A percentile compares a stretch with the other conserved stretches of the same genome.
phyloP scores from a whole-genome alignment of 371 early-diverging fungal genomes.

The Capillidium rhysosporum region DNA sequence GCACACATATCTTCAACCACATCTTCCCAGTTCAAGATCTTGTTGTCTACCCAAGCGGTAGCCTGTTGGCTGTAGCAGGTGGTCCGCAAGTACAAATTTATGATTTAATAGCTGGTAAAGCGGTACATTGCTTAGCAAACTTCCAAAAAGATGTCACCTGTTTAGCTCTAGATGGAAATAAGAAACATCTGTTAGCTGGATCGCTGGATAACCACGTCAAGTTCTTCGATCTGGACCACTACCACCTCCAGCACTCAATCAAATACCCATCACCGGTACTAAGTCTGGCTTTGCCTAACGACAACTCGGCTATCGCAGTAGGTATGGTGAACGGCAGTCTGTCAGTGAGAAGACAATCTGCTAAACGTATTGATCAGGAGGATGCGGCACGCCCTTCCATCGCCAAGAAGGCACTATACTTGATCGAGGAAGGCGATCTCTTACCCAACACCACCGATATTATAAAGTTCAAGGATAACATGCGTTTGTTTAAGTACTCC shows the following conservation, averaged over 20 bases:
- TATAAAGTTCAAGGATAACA: conserved; percentile 35
- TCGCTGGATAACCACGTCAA: conserved; percentile 91
- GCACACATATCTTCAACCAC: conserved; percentile 63
- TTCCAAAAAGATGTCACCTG: conserved; percentile 90
- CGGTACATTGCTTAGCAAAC: conserved; percentile 51
- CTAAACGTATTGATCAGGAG: background rate
- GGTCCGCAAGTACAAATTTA: conserved; percentile 68
- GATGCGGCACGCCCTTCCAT: background rate
- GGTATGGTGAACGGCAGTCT: conserved; percentile 86
- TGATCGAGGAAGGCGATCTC: conserved; percentile 28
- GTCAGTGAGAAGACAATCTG: conserved; percentile 44
- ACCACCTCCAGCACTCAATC: conserved; percentile 63
- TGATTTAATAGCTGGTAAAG: conserved; percentile 64
- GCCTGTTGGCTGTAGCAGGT: conserved; percentile 56
- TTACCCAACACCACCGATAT: conserved; percentile 50
- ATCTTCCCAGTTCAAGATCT: conserved; percentile 77
- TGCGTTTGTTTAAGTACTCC: conserved; percentile 27
- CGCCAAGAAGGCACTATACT: background rate
- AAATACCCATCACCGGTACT: conserved; percentile 85
- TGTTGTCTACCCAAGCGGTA: conserved; percentile 63
- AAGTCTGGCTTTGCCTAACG: conserved; percentile 59
- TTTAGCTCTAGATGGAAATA: conserved; percentile 54
- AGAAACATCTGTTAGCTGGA: conserved; percentile 63
- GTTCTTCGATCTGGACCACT: conserved; percentile 66
- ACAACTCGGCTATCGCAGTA: conserved; percentile 71